Evolutionary conservation across 73 alveolate genomes (phyloP).

Genomic region (Urostyla sp.): DNA sequence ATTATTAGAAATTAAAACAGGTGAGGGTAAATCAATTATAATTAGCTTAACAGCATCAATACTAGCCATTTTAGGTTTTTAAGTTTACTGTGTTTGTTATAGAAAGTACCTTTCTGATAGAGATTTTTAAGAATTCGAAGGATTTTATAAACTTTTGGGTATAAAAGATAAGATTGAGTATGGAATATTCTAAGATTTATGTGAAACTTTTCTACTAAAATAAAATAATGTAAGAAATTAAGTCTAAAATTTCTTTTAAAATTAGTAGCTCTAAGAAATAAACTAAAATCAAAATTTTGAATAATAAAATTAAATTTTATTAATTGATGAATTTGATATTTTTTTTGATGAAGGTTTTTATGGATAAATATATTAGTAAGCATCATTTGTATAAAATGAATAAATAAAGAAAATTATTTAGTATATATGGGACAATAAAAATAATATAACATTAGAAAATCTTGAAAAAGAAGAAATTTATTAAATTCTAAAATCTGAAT

Average conservation of each 20-base stretch:
- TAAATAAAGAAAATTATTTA: not conserved
- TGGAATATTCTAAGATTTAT: slow-evolving; percentile 41
- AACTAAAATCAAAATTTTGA: too few relatives aligned
- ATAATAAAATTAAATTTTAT: slow-evolving; percentile 15
- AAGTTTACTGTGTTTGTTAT: slow-evolving; percentile 57
- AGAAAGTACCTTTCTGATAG: slow-evolving; percentile 53
- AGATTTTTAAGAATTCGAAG: slow-evolving; percentile 48
- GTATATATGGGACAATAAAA: not conserved
- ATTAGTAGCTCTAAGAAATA: not conserved
- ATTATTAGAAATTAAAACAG: slow-evolving; percentile 61
- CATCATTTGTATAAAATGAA: not conserved
- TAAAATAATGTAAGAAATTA: slow-evolving; percentile 12
- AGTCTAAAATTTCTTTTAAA: not conserved
- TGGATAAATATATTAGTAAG: not conserved
- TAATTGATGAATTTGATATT: slow-evolving; percentile 74
- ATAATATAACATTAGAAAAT: not conserved
- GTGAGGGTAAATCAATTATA: slow-evolving; percentile 71
- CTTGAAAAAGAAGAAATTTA: not conserved
- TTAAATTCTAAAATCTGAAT: not conserved
- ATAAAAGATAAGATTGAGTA: slow-evolving; percentile 31
- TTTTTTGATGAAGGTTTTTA: slow-evolving; percentile 28
- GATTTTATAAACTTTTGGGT: slow-evolving; percentile 6
- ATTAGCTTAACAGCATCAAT: slow-evolving; percentile 60
- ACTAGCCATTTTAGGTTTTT: slow-evolving; percentile 60
- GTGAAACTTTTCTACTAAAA: slow-evolving; percentile 22